A percentile compares a stretch with the other conserved stretches of the same genome.
Evolutionary conservation across 2,329 filamentous ascomycete genomes (phyloP).

Genomic region (Lasiodiplodia gonubiensis): DNA sequence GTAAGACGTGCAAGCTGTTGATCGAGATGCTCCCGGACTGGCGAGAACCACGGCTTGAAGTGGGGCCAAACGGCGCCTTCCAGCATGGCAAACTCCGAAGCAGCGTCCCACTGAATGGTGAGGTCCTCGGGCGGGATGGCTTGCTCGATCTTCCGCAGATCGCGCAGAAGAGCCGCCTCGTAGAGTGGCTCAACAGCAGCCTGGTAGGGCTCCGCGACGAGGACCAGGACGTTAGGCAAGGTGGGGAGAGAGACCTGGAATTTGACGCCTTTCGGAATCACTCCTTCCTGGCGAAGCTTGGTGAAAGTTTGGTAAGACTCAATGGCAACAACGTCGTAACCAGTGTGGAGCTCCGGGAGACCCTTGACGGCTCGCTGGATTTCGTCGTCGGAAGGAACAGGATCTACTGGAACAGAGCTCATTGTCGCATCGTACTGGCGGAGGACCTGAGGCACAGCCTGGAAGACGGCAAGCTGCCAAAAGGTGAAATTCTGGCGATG

Average conservation of each 20-base stretch:
- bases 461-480: constrained; percentile 30
- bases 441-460: constrained; percentile 22
- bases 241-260: constrained; percentile 46
- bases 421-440: constrained; percentile 13
- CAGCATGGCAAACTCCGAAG: constrained; percentile 43
- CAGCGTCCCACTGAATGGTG: constrained; percentile 45
- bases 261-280: constrained; percentile 36
- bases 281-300: constrained; percentile 38
- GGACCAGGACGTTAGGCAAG: constrained; percentile 30
- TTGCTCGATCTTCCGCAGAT: constrained; percentile 40
- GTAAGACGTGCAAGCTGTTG: constrained; percentile 42
- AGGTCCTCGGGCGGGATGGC: constrained; percentile 44
- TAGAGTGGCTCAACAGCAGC: constrained; percentile 42
- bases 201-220: constrained; percentile 38
- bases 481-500: constrained; percentile 30
- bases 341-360: constrained; percentile 35
- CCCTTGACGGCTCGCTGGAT: constrained; percentile 26
- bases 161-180: constrained; percentile 39
- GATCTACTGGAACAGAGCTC: not conserved
- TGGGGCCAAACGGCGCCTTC: constrained; percentile 33
- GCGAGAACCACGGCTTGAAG: constrained; percentile 43
- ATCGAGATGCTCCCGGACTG: constrained; percentile 43
- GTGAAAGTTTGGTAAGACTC: constrained; percentile 43
- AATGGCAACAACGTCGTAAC: constrained; percentile 43
- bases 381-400: constrained; percentile 10